phyloP scores from a whole-genome alignment of 1,139 yeast species.

The Lodderomyces elongisporus region DNA sequence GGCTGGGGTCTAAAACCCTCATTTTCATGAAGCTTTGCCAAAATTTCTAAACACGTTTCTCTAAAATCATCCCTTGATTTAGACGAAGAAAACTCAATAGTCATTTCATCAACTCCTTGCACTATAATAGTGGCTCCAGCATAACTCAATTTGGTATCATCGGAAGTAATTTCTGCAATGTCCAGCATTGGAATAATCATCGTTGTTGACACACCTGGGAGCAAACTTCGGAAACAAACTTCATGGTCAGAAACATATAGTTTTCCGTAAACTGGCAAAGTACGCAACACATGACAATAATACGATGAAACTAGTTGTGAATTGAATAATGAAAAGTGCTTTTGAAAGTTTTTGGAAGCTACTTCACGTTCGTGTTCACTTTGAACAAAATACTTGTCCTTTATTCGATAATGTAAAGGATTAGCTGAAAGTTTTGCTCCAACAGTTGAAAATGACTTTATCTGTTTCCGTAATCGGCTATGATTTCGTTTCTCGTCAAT shows the following conservation, averaged over 20 bases:
- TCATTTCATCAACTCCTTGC: conserved; percentile 70
- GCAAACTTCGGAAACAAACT: conserved; percentile 71
- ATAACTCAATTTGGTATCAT: conserved; percentile 46
- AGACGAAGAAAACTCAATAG: conserved; percentile 67
- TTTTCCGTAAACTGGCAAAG: conserved; percentile 79
- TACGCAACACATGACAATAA: conserved; percentile 63
- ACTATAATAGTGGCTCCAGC: conserved; percentile 65
- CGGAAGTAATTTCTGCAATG: conserved; percentile 51
- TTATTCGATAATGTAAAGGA: conserved; percentile 54
- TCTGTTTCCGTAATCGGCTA: conserved; percentile 15
- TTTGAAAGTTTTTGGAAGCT: conserved; percentile 52
- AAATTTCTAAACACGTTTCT: conserved; percentile 43
- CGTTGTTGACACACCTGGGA: conserved; percentile 73
- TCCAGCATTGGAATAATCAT: conserved; percentile 82
- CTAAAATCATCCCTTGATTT: conserved; percentile 73
- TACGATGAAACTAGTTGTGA: conserved; percentile 62
- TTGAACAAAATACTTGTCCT: conserved; percentile 41
- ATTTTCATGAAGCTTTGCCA: conserved; percentile 37
- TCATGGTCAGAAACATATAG: conserved; percentile 63
- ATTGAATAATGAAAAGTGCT: conserved; percentile 59
- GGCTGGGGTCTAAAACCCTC: conserved; percentile 24
- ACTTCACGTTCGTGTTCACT: conserved; percentile 37
- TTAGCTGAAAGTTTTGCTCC: conserved; percentile 59
- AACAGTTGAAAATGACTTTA: conserved; percentile 33
- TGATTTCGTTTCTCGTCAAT: conserved; percentile 18